A percentile compares a stretch with the other conserved stretches of the same genome.
These are phyloP conservation scores for Pueraria montana DNA, from an alignment of 306 rosid genomes.

Conservation along the genomic window DNA sequence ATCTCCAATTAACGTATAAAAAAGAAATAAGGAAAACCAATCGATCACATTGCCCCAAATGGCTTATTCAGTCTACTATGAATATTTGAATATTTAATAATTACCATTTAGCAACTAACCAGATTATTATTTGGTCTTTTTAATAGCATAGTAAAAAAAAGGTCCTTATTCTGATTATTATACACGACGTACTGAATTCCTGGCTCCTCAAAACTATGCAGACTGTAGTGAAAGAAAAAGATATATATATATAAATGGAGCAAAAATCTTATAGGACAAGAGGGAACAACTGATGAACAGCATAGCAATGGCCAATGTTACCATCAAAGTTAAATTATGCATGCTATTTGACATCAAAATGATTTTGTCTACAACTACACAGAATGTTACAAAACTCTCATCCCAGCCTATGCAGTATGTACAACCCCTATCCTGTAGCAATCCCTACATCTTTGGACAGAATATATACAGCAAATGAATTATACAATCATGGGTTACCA, in stretches of 20 bases:
- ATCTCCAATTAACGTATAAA: neutral
- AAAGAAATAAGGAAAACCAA: neutral
- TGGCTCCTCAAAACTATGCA: neutral
- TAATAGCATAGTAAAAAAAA: neutral
- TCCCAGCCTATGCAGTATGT: conserved; percentile 57
- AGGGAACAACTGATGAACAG: neutral
- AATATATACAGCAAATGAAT: conserved; percentile 53
- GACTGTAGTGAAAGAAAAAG: neutral
- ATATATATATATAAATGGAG: neutral
- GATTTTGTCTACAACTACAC: conserved; percentile 50
- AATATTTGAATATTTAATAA: neutral
- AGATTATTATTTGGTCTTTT: neutral
- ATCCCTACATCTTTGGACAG: conserved; percentile 47
- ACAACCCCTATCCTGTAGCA: conserved; percentile 61
- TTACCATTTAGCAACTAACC: neutral
- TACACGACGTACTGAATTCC: neutral
- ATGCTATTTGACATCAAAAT: conserved; percentile 46
- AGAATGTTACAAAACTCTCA: conserved; percentile 52
- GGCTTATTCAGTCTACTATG: neutral
- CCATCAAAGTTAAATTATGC: conserved; percentile 31
- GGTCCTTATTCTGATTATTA: neutral
- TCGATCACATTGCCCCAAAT: neutral
- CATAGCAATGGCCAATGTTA: neutral
- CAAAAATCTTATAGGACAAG: neutral
- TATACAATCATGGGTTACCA: conserved; percentile 72